Evolutionary conservation across 176 grass and related monocot genomes (phyloP), one percentile per base, ranked within the genome.

Genomic region (Canna indica): DNA sequence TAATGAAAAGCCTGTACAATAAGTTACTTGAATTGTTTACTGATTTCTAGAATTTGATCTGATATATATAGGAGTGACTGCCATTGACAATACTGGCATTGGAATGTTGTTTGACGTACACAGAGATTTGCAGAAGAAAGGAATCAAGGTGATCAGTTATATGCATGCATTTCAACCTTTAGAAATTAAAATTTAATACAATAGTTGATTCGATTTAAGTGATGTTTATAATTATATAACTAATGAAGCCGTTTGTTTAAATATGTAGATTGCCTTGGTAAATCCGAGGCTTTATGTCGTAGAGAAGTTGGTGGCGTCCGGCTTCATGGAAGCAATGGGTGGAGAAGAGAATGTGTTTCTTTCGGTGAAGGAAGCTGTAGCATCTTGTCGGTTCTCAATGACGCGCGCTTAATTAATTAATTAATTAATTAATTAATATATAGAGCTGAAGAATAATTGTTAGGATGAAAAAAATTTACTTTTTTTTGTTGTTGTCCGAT

Each of bases 21-120:
- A n/a, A n/a, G n/a, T n/a, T n/a, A n/a, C n/a, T n/a, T n/a, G n/a
- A n/a, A n/a, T n/a, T n/a, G n/a, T n/a, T n/a, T n/a, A n/a, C n/a
- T n/a, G n/a, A n/a, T n/a, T n/a, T n/a, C n/a, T n/a, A n/a, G n/a
- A n/a, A n/a, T n/a, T n/a, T n/a, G n/a, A n/a, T n/a, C n/a, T n/a
- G n/a, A n/a, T n/a, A n/a, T n/a, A n/a, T 32, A 0, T 42, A 99
- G 94, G 84, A 39, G 94, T 93, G 38, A 90, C 80, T 38, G 82
- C 94, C 2, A 85, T 99, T 17, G 94, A 99, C 75, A 93, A 84
- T 67, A 75, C 89, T 2, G 94, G 94, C 22, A 82, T 90, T 22
- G 75, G 89, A 5, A 93, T 93, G 82, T 64, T 99, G 35, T 24
- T 29, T 36, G 94, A 99, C 54, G 62, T 99, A 52, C 68, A 93